Conservation (phyloP, 306 rosid species). For the Carpinus viminea region DNA sequence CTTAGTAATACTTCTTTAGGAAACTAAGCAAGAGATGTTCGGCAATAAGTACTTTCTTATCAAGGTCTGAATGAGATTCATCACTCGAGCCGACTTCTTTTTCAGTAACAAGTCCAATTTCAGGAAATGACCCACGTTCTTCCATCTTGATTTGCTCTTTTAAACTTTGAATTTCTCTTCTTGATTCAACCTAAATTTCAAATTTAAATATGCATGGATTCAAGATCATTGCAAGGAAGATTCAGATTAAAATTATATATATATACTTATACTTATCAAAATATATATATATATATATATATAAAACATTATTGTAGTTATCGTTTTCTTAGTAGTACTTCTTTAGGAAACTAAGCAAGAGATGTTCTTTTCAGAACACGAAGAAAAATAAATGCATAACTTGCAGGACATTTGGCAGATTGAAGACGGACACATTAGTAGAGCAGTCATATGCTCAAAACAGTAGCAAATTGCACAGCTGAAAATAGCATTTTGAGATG, state of each 20-base stretch:
- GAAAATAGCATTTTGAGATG: neutral
- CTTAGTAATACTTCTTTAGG: too few species aligned
- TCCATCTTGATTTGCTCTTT: conserved; percentile 28
- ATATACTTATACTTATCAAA: too few species aligned
- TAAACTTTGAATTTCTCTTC: conserved; percentile 33
- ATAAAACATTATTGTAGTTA: neutral
- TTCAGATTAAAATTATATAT: neutral
- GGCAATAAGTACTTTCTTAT: conserved; percentile 35
- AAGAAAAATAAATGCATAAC: neutral
- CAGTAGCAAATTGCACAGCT: neutral
- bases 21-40: too few species aligned
- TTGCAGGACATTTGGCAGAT: neutral
- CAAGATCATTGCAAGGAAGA: neutral
- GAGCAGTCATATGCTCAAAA: neutral
- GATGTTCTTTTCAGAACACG: neutral
- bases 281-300: too few species aligned
- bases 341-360: conserved; percentile 1
- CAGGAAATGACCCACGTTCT: conserved; percentile 13
- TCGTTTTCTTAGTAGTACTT: neutral
- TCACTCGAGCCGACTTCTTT: neutral
- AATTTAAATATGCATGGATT: neutral
- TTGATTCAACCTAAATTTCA: conserved; percentile 43
- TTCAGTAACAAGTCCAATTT: conserved; percentile 4
- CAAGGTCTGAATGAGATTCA: conserved; percentile 22
- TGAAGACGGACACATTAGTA: neutral